phyloP scores from a whole-genome alignment of 768 basidiomycete genomes.

The Cystofilobasidium capitatum region DNA sequence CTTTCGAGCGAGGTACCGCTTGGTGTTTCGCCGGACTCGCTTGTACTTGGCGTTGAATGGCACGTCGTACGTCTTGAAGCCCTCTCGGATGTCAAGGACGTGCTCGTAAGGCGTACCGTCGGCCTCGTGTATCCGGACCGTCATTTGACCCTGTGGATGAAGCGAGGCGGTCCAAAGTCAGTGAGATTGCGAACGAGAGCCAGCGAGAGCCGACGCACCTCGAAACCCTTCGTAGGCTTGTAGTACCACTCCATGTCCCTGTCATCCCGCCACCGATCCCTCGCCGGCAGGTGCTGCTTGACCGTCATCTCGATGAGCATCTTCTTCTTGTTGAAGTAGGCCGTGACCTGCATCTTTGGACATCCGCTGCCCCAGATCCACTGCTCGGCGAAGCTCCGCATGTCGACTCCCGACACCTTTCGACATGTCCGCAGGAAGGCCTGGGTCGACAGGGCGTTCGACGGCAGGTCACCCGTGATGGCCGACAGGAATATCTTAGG shows the following conservation, averaged over 20 bases:
- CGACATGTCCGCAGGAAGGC: conserved; percentile 82
- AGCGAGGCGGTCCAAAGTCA: not conserved
- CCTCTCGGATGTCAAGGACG: conserved; percentile 76
- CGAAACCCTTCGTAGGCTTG: conserved; percentile 72
- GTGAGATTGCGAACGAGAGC: not conserved
- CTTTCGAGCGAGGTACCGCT: conserved; percentile 87
- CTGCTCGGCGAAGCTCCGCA: conserved; percentile 87
- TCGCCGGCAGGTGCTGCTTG: conserved; percentile 76
- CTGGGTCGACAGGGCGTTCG: conserved; percentile 78
- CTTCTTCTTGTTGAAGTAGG: conserved; percentile 91
- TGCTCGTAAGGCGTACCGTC: conserved; percentile 99
- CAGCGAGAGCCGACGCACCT: conserved; percentile 46
- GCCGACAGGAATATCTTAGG: conserved; percentile 92
- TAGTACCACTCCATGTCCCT: conserved; percentile 54
- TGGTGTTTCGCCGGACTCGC: conserved; percentile 87
- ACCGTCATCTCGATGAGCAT: conserved; percentile 96
- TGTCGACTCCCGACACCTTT: conserved; percentile 78
- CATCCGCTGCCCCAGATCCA: conserved; percentile 99
- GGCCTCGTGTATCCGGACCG: conserved; percentile 95
- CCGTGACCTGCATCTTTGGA: conserved; percentile 77
- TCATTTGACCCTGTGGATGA: conserved; percentile 73
- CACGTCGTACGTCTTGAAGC: conserved; percentile 90
- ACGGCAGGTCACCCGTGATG: conserved; percentile 76
- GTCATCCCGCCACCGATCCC: conserved; percentile 54
- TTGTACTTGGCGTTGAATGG: conserved; percentile 98